A percentile compares a stretch with the other conserved stretches of the same genome.
phyloP scores from a whole-genome alignment of 352 stramenopile genomes.

The Elongisporangium prolatum region DNA sequence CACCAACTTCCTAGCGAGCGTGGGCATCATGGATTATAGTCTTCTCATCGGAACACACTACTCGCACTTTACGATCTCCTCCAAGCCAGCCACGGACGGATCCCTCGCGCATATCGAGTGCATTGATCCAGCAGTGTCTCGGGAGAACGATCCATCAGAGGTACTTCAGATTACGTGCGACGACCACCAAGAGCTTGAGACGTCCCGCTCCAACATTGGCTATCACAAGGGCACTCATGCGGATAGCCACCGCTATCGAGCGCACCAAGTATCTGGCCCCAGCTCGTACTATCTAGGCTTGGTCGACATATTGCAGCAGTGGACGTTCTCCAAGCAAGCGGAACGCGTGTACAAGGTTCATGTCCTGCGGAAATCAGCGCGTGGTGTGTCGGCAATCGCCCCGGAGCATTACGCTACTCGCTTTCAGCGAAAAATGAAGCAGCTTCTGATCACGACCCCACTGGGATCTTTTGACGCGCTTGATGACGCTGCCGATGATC shows the following conservation, averaged over 20 bases:
- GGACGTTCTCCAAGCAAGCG: constrained; percentile 71
- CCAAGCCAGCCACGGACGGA: constrained; percentile 10
- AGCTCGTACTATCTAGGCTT: constrained; percentile 89
- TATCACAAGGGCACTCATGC: constrained; percentile 9
- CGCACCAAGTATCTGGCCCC: constrained; percentile 76
- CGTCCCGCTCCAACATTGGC: not conserved
- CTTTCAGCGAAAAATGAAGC: constrained; percentile 84
- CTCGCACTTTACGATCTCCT: constrained; percentile 73
- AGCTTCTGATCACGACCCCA: constrained; percentile 67
- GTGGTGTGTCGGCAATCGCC: constrained; percentile 70
- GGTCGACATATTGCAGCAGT: constrained; percentile 88
- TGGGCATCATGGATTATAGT: constrained; percentile 91
- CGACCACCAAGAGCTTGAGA: constrained; percentile 3
- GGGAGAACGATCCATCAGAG: constrained; percentile 22
- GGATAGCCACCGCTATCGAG: constrained; percentile 51
- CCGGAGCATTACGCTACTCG: constrained; percentile 67
- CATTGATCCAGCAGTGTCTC: not conserved
- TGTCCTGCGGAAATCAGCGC: constrained; percentile 61
- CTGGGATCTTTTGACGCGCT: constrained; percentile 24
- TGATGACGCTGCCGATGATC: constrained; percentile 19
- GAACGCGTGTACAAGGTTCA: constrained; percentile 85
- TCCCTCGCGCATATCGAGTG: not conserved
- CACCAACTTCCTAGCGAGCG: constrained; percentile 76
- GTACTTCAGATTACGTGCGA: constrained; percentile 36
- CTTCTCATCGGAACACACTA: constrained; percentile 86